Base-by-base conservation (phyloP, 2,329 filamentous ascomycete species). In the Calonectria pseudoturangicola region DNA sequence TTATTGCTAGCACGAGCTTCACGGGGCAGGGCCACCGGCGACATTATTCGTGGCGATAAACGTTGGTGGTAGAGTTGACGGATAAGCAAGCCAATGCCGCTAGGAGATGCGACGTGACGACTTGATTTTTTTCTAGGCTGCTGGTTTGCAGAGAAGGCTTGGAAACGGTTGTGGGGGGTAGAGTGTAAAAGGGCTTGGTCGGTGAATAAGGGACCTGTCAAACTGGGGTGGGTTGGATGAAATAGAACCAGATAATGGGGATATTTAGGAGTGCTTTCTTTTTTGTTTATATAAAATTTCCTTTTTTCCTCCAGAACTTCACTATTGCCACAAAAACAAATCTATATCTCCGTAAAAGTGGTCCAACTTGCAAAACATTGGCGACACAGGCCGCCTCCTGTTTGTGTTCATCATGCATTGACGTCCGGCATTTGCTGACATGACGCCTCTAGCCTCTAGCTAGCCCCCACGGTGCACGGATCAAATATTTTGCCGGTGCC, bases 401-500 rank as follows among this genome's bases (percentile, higher is more conserved):
- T 27, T 33, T 21, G 21, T 21, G 21, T 21, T 21, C 21, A 21
- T 21, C 21, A 21, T 21, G 21, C 50, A 54, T 8, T 28, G 8
- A 27, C 28, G 30, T 33, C 30, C 30, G 28, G 4, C 2, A 21
- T 21, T 21, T 36, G 30, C 15, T 36, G 8, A 36, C 10, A 12
- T 13, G 50, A 16, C 8, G 28, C 12, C 8, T 18, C 4, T n/a
- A 25, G 21, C 21, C 21, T 21, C 21, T 21, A 21, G 21, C 2
- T 21, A 21, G 21, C 21, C 21, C n/a, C n/a, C n/a, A 25, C 9
- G 30, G 33, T 8, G 21, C 54, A 8, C 54, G 54, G 54, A 60
- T 41, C 33, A 60, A 41, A 21, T 60, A n/a, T 60, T 60, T n/a
- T 9, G 25, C 54, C 54, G 54, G 21, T n/a, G 18, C 30, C 54